Conservation (phyloP, 2,329 filamentous ascomycete genomes). For the Cytospora schulzeri region DNA sequence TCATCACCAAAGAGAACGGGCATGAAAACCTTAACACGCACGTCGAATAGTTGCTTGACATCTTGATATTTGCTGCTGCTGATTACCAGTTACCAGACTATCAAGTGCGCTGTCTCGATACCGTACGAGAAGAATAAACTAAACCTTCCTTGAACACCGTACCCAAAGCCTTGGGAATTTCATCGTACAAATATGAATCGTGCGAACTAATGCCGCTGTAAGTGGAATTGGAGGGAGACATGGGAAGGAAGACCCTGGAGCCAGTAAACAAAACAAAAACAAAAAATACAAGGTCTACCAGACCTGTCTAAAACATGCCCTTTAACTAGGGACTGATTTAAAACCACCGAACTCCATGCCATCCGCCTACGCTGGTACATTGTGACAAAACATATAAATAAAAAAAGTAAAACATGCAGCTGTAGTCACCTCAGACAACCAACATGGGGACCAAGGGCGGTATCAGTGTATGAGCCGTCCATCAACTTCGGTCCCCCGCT, state of each 20-base stretch:
- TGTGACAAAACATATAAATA: background rate
- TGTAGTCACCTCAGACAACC: too few relatives aligned
- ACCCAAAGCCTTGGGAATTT: constrained; percentile 8
- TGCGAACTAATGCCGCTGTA: constrained; percentile 12
- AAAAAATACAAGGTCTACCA: background rate
- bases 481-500: background rate
- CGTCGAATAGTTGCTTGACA: background rate
- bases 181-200: background rate
- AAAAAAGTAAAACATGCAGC: background rate
- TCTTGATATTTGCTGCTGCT: background rate
- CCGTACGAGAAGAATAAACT: background rate
- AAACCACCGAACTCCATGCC: constrained; percentile 3
- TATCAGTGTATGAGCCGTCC: constrained; percentile 12
- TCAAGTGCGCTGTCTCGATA: background rate
- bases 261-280: background rate
- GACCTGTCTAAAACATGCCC: background rate
- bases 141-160: background rate
- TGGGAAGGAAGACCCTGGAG: background rate
- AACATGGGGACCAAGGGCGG: background rate
- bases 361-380: constrained; percentile 10
- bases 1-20: background rate
- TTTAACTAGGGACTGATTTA: background rate
- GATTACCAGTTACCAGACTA: background rate
- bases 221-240: background rate
- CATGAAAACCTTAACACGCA: background rate